Evolutionary conservation across 2,329 filamentous ascomycete genomes (phyloP).

Genomic region (Monilinia polystroma): DNA sequence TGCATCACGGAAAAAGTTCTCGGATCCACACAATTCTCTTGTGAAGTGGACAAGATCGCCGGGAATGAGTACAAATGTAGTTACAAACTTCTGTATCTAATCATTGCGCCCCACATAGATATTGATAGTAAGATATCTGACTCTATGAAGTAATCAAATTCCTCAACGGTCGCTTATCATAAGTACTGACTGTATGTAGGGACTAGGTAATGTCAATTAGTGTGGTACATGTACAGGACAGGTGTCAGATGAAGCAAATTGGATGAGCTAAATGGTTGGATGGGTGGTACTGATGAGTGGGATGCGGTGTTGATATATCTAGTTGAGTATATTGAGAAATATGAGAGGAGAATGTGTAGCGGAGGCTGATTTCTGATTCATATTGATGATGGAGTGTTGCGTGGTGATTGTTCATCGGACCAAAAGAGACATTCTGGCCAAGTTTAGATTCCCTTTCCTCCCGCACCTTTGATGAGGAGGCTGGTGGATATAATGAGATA

Average conservation of each 20-base stretch:
- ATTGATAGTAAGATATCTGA: neutral
- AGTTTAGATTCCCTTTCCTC: no score
- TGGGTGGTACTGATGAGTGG: neutral
- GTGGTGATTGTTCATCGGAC: no score
- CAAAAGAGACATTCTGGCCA: no score
- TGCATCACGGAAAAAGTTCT: neutral
- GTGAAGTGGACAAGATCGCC: conserved; percentile 5
- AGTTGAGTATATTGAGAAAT: neutral
- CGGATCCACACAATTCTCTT: neutral
- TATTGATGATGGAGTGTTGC: no score
- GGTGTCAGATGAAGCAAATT: neutral
- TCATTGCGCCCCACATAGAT: conserved; percentile 5
- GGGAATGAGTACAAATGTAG: neutral
- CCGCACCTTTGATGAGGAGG: no score
- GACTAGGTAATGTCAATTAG: no score
- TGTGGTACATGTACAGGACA: no score
- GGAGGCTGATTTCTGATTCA: no score
- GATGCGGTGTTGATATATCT: neutral
- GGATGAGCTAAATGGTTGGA: neutral
- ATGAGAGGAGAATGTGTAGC: no score
- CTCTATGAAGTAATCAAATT: conserved; percentile 9
- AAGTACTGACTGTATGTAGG: no score
- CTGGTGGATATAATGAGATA: no score
- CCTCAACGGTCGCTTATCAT: no score
- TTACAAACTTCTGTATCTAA: neutral